Conservation (phyloP, 1,284 basidiomycete genomes). For the Cryptococcus neoformans region DNA sequence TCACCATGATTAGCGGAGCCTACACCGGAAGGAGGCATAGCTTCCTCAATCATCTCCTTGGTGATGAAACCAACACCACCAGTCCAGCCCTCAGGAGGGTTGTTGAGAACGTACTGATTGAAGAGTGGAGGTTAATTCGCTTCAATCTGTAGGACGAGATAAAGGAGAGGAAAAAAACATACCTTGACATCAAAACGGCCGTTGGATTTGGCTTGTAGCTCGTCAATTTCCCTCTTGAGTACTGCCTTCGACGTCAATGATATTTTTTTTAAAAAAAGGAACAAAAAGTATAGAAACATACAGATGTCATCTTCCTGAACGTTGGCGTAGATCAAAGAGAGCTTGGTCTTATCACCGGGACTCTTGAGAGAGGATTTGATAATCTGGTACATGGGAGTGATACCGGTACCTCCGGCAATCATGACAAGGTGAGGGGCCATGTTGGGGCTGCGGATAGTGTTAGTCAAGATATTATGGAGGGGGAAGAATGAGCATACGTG, state of each 20-base stretch:
- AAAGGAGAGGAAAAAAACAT: not conserved
- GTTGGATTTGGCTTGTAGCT: conserved; percentile 57
- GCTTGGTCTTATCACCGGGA: conserved; percentile 73
- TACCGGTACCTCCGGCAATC: conserved; percentile 92
- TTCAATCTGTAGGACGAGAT: not conserved
- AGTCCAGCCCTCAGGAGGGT: conserved; percentile 79
- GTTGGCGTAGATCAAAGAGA: conserved; percentile 93
- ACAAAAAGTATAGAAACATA: conserved; percentile 16
- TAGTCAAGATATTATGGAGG: not conserved
- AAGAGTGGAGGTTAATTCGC: not conserved
- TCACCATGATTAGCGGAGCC: conserved; percentile 52
- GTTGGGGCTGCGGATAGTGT: conserved; percentile 50
- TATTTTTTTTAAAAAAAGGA: not conserved
- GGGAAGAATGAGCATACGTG: conserved; percentile 25
- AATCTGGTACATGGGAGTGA: conserved; percentile 98
- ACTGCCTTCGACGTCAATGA: conserved; percentile 49
- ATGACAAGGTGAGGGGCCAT: conserved; percentile 78
- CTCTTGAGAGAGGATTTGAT: conserved; percentile 81
- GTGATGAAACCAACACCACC: conserved; percentile 89
- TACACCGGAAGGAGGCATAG: conserved; percentile 52
- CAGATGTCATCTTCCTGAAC: conserved; percentile 81
- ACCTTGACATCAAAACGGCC: conserved; percentile 65
- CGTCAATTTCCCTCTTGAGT: conserved; percentile 75
- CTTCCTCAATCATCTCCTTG: conserved; percentile 84
- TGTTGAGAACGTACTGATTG: conserved; percentile 78